These are phyloP conservation scores for Pseudopithomyces maydicus DNA, from an alignment of 2,329 filamentous ascomycete species.

Conservation along the genomic window DNA sequence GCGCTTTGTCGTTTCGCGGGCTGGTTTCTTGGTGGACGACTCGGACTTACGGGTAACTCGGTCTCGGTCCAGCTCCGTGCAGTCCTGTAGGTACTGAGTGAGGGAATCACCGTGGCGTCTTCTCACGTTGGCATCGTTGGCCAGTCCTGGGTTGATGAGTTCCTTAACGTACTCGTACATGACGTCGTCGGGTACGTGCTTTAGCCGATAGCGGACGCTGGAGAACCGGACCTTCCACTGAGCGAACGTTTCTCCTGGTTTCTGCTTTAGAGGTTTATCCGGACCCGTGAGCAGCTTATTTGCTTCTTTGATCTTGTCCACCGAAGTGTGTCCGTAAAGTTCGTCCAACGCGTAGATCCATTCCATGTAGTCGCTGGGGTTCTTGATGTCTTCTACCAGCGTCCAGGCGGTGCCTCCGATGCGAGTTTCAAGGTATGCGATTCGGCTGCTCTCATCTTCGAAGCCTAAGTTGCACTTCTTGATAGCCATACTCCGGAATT, in stretches of 20 bases:
- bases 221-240: neutral
- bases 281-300: neutral
- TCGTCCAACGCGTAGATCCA: neutral
- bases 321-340: neutral
- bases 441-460: neutral
- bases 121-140: neutral
- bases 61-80: neutral
- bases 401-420: neutral
- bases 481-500: neutral
- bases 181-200: neutral
- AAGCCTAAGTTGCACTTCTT: neutral
- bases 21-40: neutral
- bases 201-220: neutral
- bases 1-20: too few species aligned
- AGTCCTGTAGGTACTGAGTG: neutral
- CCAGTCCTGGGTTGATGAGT: neutral
- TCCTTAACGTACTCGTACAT: neutral
- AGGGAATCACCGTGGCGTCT: neutral
- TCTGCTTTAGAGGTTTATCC: neutral
- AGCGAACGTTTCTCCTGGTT: neutral
- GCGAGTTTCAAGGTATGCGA: neutral
- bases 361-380: neutral
- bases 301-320: neutral
- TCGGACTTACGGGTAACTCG: neutral
- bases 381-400: neutral